phyloP scores from a whole-genome alignment of 306 rosid species.

The Sphenostylis stenocarpa region DNA sequence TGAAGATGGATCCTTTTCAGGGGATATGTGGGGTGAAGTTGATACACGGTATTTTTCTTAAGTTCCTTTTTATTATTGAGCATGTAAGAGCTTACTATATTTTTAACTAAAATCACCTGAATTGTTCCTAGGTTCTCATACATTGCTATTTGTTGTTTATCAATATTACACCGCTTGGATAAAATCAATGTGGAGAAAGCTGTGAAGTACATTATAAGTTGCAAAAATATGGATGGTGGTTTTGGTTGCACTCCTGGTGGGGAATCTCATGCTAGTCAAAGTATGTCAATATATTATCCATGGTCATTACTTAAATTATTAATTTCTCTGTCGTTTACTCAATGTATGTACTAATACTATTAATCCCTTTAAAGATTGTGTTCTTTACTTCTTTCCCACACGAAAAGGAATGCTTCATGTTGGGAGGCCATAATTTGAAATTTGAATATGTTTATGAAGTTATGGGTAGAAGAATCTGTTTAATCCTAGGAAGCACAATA shows the following conservation, averaged over 20 bases:
- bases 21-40: conserved; percentile 92
- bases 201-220: conserved; percentile 75
- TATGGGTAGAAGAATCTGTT: not conserved
- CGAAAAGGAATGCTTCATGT: too few species aligned
- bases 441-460: not conserved
- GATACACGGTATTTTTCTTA: conserved; percentile 63
- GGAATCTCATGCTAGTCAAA: conserved; percentile 94
- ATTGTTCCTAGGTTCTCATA: conserved; percentile 70
- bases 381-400: too few species aligned
- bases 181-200: conserved; percentile 82
- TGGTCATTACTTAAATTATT: conserved; percentile 4
- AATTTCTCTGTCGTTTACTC: conserved; percentile 8
- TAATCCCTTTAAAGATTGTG: not conserved
- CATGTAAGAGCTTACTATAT: not conserved
- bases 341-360: not conserved
- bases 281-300: conserved; percentile 45
- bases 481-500: not conserved
- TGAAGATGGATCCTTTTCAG: conserved; percentile 93
- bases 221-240: conserved; percentile 93
- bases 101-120: not conserved
- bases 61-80: conserved; percentile 3
- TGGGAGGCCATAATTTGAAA: conserved; percentile 8
- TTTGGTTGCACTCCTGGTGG: conserved; percentile 95
- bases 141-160: conserved; percentile 69
- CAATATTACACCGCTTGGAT: conserved; percentile 60